These are phyloP conservation scores for Acmispon strigosus DNA, from an alignment of 306 rosid genomes.

Conservation along the genomic window DNA sequence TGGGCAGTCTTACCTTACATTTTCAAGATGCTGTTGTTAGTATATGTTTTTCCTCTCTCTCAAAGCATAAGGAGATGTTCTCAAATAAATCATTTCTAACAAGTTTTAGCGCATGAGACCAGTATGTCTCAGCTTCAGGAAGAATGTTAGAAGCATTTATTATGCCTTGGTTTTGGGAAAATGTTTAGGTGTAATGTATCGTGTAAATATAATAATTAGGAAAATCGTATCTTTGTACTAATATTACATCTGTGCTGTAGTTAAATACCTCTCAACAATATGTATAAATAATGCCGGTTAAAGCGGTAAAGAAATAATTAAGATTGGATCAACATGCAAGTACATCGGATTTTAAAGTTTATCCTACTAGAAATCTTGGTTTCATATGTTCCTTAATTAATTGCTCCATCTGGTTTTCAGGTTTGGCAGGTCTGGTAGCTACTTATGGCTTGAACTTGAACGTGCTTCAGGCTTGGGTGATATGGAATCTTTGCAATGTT, in stretches of 20 bases:
- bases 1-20: too few species aligned
- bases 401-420: conserved; percentile 35
- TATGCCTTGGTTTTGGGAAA: too few species aligned
- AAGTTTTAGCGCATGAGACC: too few species aligned
- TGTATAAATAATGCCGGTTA: neutral
- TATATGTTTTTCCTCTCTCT: too few species aligned
- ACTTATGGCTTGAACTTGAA: conserved; percentile 72
- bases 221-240: too few species aligned
- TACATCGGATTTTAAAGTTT: neutral
- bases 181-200: too few species aligned
- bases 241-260: neutral
- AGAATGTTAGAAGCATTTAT: too few species aligned
- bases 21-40: too few species aligned
- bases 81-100: too few species aligned
- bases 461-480: conserved; percentile 86
- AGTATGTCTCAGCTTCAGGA: too few species aligned
- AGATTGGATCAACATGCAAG: neutral
- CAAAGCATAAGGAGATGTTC: too few species aligned
- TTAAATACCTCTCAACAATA: neutral
- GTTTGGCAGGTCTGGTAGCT: conserved; percentile 82
- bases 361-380: neutral
- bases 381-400: neutral
- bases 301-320: neutral
- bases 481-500: conserved; percentile 88
- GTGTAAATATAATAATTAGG: too few species aligned